Conservation (phyloP, 164 flowering plant species). For the Vitis rupestris region DNA sequence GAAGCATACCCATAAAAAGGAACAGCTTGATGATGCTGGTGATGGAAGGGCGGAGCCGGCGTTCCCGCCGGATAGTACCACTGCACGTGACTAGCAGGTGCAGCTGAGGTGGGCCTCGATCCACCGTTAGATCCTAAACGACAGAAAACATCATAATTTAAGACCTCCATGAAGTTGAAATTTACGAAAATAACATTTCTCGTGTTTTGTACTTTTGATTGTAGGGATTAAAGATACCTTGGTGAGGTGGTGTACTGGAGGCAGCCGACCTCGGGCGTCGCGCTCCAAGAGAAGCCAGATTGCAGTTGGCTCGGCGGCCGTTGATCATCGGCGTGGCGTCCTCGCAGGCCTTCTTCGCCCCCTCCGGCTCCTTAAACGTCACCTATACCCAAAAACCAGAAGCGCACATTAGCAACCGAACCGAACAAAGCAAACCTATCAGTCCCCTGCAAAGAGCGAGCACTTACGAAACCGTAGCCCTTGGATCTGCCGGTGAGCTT, state of each 20-base stretch:
- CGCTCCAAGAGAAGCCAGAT: slow-evolving; percentile 90
- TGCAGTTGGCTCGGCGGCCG: slow-evolving; percentile 94
- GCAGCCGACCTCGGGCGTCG: slow-evolving; percentile 52
- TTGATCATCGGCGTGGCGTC: slow-evolving; percentile 81
- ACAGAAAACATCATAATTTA: not conserved
- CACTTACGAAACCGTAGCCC: slow-evolving; percentile 95
- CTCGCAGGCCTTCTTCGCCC: slow-evolving; percentile 90
- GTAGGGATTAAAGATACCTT: slow-evolving; percentile 26
- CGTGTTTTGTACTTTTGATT: no score
- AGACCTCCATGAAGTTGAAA: not conserved
- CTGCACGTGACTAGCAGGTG: slow-evolving; percentile 51
- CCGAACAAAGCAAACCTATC: no score
- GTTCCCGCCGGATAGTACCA: slow-evolving; percentile 79
- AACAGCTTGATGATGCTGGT: slow-evolving; percentile 56
- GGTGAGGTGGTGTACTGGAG: slow-evolving; percentile 27
- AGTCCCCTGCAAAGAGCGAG: not conserved
- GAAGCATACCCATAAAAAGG: slow-evolving; percentile 67
- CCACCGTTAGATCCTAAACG: slow-evolving; percentile 45
- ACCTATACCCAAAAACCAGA: slow-evolving; percentile 43
- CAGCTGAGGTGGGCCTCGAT: slow-evolving; percentile 38
- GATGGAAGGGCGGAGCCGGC: slow-evolving; percentile 41
- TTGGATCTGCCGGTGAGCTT: slow-evolving; percentile 92
- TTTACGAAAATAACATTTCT: slow-evolving; percentile 1
- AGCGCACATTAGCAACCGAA: slow-evolving; percentile 8
- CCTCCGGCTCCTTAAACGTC: slow-evolving; percentile 87